Evolutionary conservation across 2,329 filamentous ascomycete species (phyloP).

Genomic region (Ophiocordyceps polyrhachis-furcata): DNA sequence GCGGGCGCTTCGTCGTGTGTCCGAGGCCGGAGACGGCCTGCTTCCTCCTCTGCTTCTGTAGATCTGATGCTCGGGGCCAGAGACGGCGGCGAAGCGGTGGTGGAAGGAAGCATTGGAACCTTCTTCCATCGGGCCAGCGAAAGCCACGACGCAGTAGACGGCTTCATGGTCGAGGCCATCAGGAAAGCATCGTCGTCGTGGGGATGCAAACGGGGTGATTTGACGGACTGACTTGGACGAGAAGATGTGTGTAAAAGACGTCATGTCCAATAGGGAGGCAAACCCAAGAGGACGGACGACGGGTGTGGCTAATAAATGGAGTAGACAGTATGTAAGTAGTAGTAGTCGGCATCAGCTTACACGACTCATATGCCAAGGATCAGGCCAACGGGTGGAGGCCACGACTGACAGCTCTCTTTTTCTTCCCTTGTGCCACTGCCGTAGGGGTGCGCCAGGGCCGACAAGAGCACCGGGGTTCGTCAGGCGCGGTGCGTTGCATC

Average conservation of each 20-base stretch:
- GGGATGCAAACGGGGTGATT: not conserved
- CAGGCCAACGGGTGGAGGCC: not conserved
- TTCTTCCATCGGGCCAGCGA: not conserved
- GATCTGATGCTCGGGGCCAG: not conserved
- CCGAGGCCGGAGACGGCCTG: not conserved
- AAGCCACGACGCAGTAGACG: slow-evolving; percentile 1
- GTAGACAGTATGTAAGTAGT: not conserved
- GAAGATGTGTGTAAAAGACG: not conserved
- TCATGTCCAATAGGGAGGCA: not conserved
- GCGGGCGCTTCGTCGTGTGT: not conserved
- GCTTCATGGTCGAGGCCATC: not conserved
- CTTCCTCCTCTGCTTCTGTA: not conserved
- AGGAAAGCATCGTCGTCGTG: not conserved
- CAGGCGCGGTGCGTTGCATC: not conserved
- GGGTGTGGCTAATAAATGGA: not conserved
- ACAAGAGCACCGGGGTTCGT: not conserved
- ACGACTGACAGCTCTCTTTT: not conserved
- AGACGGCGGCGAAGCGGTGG: slow-evolving; percentile 3
- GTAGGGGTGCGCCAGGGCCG: not conserved
- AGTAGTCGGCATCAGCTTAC: not conserved
- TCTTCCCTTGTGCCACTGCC: not conserved
- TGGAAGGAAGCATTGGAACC: not conserved
- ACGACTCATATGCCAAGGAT: not conserved
- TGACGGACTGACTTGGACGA: slow-evolving; percentile 1
- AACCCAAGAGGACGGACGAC: not conserved